Conservation (phyloP, 495 filamentous ascomycete species). For the Tuber calosporum region DNA sequence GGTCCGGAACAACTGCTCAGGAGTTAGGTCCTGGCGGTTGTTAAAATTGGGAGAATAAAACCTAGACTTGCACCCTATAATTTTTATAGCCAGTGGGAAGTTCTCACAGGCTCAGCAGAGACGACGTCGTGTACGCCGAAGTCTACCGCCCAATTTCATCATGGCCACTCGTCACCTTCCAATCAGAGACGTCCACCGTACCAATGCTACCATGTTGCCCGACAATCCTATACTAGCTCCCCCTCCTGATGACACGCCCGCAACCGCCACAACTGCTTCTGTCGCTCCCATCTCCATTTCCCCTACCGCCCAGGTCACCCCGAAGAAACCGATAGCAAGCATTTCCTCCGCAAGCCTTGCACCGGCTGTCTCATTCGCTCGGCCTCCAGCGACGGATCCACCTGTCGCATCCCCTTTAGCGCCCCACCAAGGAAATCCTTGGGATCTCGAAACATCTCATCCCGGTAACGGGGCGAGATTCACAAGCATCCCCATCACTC, state of each 20-base stretch:
- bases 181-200: slow-evolving; percentile 37
- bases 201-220: slow-evolving; percentile 15
- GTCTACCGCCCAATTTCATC: slow-evolving; percentile 10
- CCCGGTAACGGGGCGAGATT: slow-evolving; percentile 3
- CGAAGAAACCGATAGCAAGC: not conserved
- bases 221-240: slow-evolving; percentile 7
- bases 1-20: slow-evolving; percentile 1
- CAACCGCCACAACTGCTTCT: slow-evolving; percentile 10
- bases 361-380: slow-evolving; percentile 7
- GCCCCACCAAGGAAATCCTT: slow-evolving; percentile 8
- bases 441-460: slow-evolving; percentile 22
- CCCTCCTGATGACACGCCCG: slow-evolving; percentile 11
- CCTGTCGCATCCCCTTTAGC: slow-evolving; percentile 14
- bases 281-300: not conserved
- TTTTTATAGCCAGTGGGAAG: slow-evolving; percentile 4
- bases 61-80: slow-evolving; percentile 3
- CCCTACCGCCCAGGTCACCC: not conserved
- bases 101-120: slow-evolving; percentile 3
- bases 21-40: slow-evolving; percentile 4
- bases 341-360: not conserved
- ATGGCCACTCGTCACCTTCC: slow-evolving; percentile 18
- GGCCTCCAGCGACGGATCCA: slow-evolving; percentile 14
- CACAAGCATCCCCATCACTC: slow-evolving; percentile 5
- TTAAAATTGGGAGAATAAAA: not conserved
- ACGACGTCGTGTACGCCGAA: slow-evolving; percentile 16